These are phyloP conservation scores for Sisymbrium irio DNA, from an alignment of 345 rosid genomes.

Conservation along the genomic window DNA sequence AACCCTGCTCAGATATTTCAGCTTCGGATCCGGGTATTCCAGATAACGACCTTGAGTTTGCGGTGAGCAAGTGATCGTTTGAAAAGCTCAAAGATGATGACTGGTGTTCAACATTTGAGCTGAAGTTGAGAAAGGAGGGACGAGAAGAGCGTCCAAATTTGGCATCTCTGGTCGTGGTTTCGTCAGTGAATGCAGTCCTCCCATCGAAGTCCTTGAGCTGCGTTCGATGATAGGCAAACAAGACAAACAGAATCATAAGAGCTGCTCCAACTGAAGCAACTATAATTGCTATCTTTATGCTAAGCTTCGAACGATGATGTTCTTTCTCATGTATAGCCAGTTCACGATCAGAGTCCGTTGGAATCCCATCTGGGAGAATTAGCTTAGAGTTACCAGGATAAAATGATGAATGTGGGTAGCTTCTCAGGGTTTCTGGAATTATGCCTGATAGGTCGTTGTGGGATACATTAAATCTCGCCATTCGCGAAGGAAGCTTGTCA, in stretches of 20 bases:
- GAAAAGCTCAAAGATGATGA: conserved; percentile 79
- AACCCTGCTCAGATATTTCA: conserved; percentile 61
- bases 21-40: conserved; percentile 50
- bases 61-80: conserved; percentile 79
- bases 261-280: conserved; percentile 70
- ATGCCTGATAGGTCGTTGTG: conserved; percentile 68
- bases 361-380: conserved; percentile 33
- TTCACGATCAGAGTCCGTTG: conserved; percentile 17
- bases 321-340: conserved; percentile 13
- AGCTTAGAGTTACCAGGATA: conserved; percentile 69
- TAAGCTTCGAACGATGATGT: conserved; percentile 44
- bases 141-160: conserved; percentile 60
- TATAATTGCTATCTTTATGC: conserved; percentile 59
- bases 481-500: conserved; percentile 50
- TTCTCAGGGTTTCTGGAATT: conserved; percentile 55
- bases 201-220: conserved; percentile 62
- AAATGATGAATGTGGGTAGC: conserved; percentile 56
- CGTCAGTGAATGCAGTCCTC: conserved; percentile 48
- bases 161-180: conserved; percentile 44
- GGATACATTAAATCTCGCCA: conserved; percentile 72
- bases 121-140: conserved; percentile 66
- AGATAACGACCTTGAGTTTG: conserved; percentile 77
- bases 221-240: conserved; percentile 67
- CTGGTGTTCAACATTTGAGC: conserved; percentile 51
- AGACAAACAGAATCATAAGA: conserved; percentile 58